Percentiles rank a stretch among this genome's conserved stretches.
Conservation (phyloP, 345 rosid species). For the Atalantia buxifolia region DNA sequence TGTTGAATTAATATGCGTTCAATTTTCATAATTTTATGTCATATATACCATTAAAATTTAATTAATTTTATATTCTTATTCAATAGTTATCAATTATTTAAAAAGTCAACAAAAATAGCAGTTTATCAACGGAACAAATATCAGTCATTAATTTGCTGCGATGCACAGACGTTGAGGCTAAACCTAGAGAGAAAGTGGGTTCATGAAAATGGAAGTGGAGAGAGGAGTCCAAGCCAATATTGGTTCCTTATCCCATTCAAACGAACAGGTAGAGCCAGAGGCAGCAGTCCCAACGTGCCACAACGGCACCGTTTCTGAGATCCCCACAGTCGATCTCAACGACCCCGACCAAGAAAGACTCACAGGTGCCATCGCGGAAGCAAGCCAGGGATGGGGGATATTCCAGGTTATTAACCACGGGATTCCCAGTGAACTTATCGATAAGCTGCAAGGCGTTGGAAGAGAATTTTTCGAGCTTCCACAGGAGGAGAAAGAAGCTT, state of each 20-base stretch:
- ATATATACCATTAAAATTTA: too few species aligned
- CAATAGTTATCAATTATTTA: too few species aligned
- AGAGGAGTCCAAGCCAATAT: too few species aligned
- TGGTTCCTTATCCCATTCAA: neutral
- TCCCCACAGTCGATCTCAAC: slow-evolving; percentile 47
- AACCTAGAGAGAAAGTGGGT: too few species aligned
- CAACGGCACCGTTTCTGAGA: slow-evolving; percentile 41
- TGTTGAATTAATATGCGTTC: too few species aligned
- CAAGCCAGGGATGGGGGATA: slow-evolving; percentile 55
- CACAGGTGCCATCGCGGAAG: slow-evolving; percentile 22
- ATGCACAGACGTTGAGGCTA: too few species aligned
- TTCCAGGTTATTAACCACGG: slow-evolving; percentile 69
- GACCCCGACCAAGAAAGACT: slow-evolving; percentile 31
- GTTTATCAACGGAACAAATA: too few species aligned
- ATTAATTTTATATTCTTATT: too few species aligned
- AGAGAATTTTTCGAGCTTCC: slow-evolving; percentile 68
- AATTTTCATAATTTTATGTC: too few species aligned
- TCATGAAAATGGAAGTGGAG: too few species aligned
- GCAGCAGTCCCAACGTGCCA: slow-evolving; percentile 56
- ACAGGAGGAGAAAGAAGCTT: slow-evolving; percentile 56
- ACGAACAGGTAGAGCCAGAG: slow-evolving; percentile 74
- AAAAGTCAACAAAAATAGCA: too few species aligned
- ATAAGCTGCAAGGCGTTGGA: slow-evolving; percentile 49
- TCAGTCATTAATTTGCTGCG: too few species aligned
- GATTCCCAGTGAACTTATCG: slow-evolving; percentile 42